A percentile compares a stretch with the other conserved stretches of the same genome.
Conservation (phyloP, 2,329 filamentous ascomycete species). For the Fusarium cyanostomum region DNA sequence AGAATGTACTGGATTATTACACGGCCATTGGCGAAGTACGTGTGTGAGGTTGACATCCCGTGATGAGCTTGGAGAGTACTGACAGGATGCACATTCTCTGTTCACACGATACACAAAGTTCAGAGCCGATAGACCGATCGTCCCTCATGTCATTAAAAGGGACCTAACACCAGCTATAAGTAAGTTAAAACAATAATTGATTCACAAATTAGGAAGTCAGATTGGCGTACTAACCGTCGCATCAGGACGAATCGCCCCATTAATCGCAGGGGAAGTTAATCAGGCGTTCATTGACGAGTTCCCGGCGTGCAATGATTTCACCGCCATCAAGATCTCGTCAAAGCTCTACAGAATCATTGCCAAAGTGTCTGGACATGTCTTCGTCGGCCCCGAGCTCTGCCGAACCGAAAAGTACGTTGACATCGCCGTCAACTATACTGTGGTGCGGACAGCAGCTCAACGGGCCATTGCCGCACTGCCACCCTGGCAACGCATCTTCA, state of each 20-base stretch:
- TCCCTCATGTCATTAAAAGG: background rate
- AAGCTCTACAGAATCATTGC: background rate
- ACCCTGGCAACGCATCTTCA: background rate
- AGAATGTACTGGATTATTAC: background rate
- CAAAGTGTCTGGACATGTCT: background rate
- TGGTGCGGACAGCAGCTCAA: background rate
- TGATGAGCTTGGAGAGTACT: background rate
- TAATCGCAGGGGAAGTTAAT: background rate
- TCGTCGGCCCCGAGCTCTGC: constrained; percentile 3
- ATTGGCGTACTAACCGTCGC: background rate
- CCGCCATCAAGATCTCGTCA: background rate
- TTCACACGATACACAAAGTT: background rate
- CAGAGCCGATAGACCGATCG: background rate
- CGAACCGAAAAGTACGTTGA: constrained; percentile 3
- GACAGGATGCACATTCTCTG: background rate
- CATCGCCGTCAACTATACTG: constrained; percentile 1
- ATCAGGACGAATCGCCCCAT: background rate
- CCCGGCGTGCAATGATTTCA: background rate
- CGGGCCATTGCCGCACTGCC: background rate
- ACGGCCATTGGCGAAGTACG: background rate
- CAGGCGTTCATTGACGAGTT: background rate
- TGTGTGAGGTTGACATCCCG: no score
- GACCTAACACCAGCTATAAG: background rate
- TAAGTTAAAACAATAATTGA: background rate
- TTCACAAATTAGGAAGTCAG: background rate